Base-by-base conservation (phyloP, 441 rosid species). In the Pelargonium myrrhifolium region DNA sequence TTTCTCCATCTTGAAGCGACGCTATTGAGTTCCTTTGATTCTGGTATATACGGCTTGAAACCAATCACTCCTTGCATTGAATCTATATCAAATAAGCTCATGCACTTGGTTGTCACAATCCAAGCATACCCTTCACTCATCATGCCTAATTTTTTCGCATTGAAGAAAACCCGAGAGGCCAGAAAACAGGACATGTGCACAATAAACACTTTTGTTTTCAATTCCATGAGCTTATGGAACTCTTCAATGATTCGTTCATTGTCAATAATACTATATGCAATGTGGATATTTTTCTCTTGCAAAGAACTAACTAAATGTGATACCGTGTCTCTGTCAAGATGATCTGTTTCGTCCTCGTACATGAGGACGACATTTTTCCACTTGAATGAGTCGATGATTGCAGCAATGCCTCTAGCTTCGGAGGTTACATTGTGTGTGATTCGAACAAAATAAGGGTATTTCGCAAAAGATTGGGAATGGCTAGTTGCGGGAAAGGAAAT, bases 401-500 rank as follows among this genome's bases (percentile, higher is more conserved):
- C 69, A 10, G 67, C 63, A 49, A 87, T 82, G 67, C 87, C 82
- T 0, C 71, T 10, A 0, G 80, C 87, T 73, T 86, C 89, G 12
- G 66, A 67, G 0, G 84, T 77, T 68, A 75, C 82, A 1, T 71
- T 79, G n/a, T 53, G 76, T 0, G 85, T 65, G 0, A 86, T 84
- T 59, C 76, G 77, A 22, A 88, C 68, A 65, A 88, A 88, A 74
- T 77, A 88, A 3, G 87, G 78, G 66, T 75, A 80, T 11, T 74
- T 65, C 4, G 59, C 37, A 5, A 85, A 78, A 47, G 70, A 40
- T 1, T 82, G 85, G 22, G 72, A 74, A 11, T 88, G 84, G 67
- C 84, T 85, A 8, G 89, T 72, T 6, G 88, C 93, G 0, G 92
- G 79, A 62, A 78, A 88, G 1, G 96, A 80, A n/a, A 90, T 28